Evolutionary conservation across 2,329 filamentous ascomycete genomes (phyloP), one percentile per base, ranked within the genome.

Genomic region (Scedosporium boydii): DNA sequence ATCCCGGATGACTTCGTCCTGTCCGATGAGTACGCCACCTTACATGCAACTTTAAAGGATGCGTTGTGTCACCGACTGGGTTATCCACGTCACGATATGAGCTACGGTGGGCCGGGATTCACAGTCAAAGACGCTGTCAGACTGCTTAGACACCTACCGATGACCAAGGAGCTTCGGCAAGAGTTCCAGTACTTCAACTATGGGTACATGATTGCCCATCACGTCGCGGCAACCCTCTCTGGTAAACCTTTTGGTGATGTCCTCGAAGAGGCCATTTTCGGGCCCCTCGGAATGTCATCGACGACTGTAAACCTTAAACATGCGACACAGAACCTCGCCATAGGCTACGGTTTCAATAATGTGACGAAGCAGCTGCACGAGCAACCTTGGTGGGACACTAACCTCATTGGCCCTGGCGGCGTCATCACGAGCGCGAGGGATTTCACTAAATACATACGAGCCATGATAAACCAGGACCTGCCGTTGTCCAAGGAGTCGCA

Each of bases 1-100:
- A 73, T 85, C 3, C 75, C 74, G 0, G 78, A 80, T 1, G 82
- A 84, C 59, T 85, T 84, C 63, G 76, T 82, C 1, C 71, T 84
- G 10, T 65, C 73, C 12, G 77, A 80, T 60, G 71, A 73, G 0
- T 77, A 75, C 67, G 74, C 76, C 14, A 84, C 80, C 1, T 68
- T 72, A 26, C 75, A 80, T 64, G 69, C 83, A 48, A 85, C 80
- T 0, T 69, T 85, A 6, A 79, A 84, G 62, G 83, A 86, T 62
- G 77, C 80, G 2, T 72, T 82, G 0, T 76, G 76, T 59, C 82
- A 86, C 66, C 75, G 81, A 4, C 80, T 77, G 0, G 82, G 82
- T 9, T 72, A 82, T 63, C 72, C 81, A 1, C 65, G 72, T 44
- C 79, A 78, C 68, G 77, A 80, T 65, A 58, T 68, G 12, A 65